Evolutionary conservation across 345 rosid genomes (phyloP).

Genomic region (Citrus unshiu): DNA sequence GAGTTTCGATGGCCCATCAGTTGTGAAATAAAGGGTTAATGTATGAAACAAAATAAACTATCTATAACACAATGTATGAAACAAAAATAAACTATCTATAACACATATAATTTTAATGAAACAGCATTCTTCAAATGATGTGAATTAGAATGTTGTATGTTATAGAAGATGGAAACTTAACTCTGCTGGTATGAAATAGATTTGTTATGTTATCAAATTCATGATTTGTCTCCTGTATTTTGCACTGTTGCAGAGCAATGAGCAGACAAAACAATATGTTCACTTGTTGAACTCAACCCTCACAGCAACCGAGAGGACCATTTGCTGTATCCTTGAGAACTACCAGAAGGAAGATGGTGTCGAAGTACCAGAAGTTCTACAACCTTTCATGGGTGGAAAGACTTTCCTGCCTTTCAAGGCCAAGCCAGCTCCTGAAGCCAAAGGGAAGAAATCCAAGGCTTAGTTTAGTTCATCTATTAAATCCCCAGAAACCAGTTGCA

Average conservation of each 20-base stretch:
- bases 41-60: too few relatives aligned
- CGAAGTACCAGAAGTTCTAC: slow-evolving; percentile 68
- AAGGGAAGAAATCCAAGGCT: slow-evolving; percentile 48
- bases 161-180: background rate
- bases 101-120: background rate
- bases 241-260: slow-evolving; percentile 57
- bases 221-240: background rate
- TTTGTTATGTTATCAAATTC: background rate
- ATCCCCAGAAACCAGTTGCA: background rate
- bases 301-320: slow-evolving; percentile 90
- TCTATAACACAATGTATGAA: background rate
- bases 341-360: slow-evolving; percentile 83
- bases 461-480: slow-evolving; percentile 16
- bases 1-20: background rate
- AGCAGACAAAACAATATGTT: slow-evolving; percentile 72
- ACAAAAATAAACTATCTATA: background rate
- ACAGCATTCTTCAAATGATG: background rate
- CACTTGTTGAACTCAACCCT: slow-evolving; percentile 92
- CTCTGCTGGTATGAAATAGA: background rate
- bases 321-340: slow-evolving; percentile 92
- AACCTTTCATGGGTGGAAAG: slow-evolving; percentile 67
- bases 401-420: slow-evolving; percentile 72
- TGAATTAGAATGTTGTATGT: background rate
- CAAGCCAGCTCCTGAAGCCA: slow-evolving; percentile 46
- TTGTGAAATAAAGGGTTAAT: background rate